phyloP scores from a whole-genome alignment of 148 eudicot genomes.

The Chenopodium berlandieri region DNA sequence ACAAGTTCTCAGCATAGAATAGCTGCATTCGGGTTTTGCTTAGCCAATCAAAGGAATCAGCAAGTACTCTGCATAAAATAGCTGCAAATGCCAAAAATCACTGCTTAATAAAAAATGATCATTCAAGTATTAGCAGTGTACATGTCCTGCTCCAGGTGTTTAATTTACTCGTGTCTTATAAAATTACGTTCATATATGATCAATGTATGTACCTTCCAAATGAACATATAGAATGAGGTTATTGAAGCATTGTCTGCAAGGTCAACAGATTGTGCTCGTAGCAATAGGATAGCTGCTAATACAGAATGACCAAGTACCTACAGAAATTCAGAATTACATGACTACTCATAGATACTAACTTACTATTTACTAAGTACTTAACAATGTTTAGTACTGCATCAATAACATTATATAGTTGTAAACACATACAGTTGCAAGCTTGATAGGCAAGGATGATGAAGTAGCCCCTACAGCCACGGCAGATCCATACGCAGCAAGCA shows the following conservation, averaged over 20 bases:
- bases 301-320: conserved; percentile 44
- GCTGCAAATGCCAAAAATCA: conserved; percentile 27
- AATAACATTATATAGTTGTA: not conserved
- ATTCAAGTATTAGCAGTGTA: not conserved
- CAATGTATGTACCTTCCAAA: conserved; percentile 42
- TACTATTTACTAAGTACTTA: too few species aligned
- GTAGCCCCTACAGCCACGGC: conserved; percentile 36
- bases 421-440: conserved; percentile 29
- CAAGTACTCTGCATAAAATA: conserved; percentile 47
- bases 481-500: conserved; percentile 39
- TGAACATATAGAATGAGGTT: conserved; percentile 47
- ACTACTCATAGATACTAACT: not conserved
- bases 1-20: not conserved
- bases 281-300: conserved; percentile 34
- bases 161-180: too few species aligned
- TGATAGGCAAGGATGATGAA: conserved; percentile 25
- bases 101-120: not conserved
- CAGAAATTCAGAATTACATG: not conserved
- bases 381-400: not conserved
- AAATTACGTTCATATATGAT: not conserved
- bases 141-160: not conserved
- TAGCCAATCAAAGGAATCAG: conserved; percentile 42
- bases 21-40: not conserved
- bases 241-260: conserved; percentile 37
- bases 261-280: conserved; percentile 36